A percentile compares a stretch with the other conserved stretches of the same genome.
Conservation (phyloP, 1,139 yeast species). For the Lodderomyces orthopsilosis region DNA sequence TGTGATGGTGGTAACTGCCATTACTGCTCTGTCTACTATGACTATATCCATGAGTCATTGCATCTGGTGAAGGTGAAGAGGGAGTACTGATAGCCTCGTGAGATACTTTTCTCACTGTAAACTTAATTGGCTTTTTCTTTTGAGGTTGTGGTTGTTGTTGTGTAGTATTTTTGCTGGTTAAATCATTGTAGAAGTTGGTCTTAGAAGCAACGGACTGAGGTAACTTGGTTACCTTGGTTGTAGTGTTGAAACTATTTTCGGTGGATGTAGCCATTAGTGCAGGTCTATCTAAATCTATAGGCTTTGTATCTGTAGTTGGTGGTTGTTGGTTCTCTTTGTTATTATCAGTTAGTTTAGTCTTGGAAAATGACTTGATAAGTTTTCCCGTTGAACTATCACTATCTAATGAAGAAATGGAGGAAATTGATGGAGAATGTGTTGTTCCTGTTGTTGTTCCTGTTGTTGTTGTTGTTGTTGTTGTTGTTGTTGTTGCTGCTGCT, state of each 20-base stretch:
- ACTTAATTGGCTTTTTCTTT: slow-evolving; percentile 33
- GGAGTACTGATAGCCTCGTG: slow-evolving; percentile 26
- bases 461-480: neutral
- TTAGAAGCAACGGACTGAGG: slow-evolving; percentile 14
- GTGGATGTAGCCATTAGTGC: slow-evolving; percentile 1
- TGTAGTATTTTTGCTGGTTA: slow-evolving; percentile 2
- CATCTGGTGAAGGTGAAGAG: neutral
- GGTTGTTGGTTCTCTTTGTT: slow-evolving; percentile 4
- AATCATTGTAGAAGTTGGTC: slow-evolving; percentile 12
- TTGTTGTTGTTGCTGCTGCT: neutral
- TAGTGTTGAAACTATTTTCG: slow-evolving; percentile 1
- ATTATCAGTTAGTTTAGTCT: slow-evolving; percentile 13
- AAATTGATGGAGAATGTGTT: slow-evolving; percentile 13
- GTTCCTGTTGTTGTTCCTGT: neutral
- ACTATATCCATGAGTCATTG: neutral
- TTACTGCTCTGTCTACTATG: neutral
- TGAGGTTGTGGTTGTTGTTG: slow-evolving; percentile 8
- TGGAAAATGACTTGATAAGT: slow-evolving; percentile 29
- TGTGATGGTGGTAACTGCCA: neutral
- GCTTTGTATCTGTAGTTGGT: neutral
- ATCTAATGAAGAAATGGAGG: slow-evolving; percentile 30
- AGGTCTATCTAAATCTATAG: neutral
- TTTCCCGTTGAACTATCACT: slow-evolving; percentile 31
- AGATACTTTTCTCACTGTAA: slow-evolving; percentile 44
- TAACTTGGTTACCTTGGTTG: slow-evolving; percentile 5